Conservation (phyloP, 345 rosid species). For the Kernera saxatilis region DNA sequence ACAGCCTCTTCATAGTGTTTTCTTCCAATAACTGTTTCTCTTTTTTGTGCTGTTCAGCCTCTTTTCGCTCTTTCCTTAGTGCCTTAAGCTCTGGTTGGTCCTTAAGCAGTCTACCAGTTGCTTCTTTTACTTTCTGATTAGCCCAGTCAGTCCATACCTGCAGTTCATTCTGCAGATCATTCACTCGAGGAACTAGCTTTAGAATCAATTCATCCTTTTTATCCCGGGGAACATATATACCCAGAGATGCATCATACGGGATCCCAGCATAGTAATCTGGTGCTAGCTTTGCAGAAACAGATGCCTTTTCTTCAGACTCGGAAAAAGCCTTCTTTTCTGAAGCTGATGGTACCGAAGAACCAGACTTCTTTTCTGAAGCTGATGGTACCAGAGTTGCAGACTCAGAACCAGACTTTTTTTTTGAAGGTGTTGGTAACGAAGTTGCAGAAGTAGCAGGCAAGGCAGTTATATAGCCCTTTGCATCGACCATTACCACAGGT, state of each 20-base stretch:
- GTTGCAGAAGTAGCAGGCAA: slow-evolving; percentile 13
- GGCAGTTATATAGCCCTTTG: slow-evolving; percentile 22
- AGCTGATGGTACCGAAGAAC: slow-evolving; percentile 2
- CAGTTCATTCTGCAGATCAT: slow-evolving; percentile 47
- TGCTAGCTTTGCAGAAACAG: slow-evolving; percentile 36
- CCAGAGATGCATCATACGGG: slow-evolving; percentile 39
- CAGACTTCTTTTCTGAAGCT: slow-evolving; percentile 17
- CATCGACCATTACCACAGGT: slow-evolving; percentile 21
- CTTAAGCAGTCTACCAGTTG: slow-evolving; percentile 69
- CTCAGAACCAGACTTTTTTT: slow-evolving; percentile 20
- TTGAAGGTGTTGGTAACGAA: slow-evolving; percentile 1
- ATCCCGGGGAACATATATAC: slow-evolving; percentile 36
- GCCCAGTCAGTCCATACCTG: slow-evolving; percentile 98
- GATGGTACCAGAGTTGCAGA: slow-evolving; percentile 10
- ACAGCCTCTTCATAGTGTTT: slow-evolving; percentile 75
- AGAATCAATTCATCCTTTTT: slow-evolving; percentile 30
- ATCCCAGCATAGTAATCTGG: slow-evolving; percentile 41
- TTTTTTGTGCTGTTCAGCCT: slow-evolving; percentile 67
- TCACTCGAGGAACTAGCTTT: slow-evolving; percentile 28
- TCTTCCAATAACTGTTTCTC: slow-evolving; percentile 77
- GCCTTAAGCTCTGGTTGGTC: slow-evolving; percentile 83
- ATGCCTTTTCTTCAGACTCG: slow-evolving; percentile 21
- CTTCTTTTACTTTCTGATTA: slow-evolving; percentile 95
- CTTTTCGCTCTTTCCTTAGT: slow-evolving; percentile 78
- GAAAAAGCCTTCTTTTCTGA: slow-evolving; percentile 14